Evolutionary conservation across 768 basidiomycete species (phyloP).

Genomic region (Mycena galericulata): DNA sequence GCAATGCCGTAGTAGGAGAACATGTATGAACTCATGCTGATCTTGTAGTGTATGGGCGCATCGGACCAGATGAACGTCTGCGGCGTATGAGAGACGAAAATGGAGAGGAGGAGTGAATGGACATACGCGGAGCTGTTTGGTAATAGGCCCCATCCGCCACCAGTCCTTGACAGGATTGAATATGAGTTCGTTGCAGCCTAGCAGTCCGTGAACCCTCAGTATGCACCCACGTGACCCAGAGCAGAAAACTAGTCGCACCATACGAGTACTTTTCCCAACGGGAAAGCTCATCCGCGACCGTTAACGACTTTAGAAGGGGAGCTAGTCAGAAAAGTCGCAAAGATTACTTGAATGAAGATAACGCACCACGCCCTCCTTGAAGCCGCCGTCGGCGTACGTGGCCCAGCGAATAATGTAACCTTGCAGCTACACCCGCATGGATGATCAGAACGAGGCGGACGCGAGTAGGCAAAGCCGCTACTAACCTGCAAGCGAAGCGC

Average conservation of each 20-base stretch:
- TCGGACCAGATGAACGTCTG: slow-evolving; percentile 76
- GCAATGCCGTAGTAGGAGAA: slow-evolving; percentile 76
- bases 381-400: slow-evolving; percentile 85
- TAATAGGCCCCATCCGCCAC: slow-evolving; percentile 87
- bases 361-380: slow-evolving; percentile 87
- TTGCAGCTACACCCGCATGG: slow-evolving; percentile 50
- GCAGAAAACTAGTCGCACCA: slow-evolving; percentile 53
- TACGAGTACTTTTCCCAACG: slow-evolving; percentile 93
- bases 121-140: slow-evolving; percentile 71
- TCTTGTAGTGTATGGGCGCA: slow-evolving; percentile 87
- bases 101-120: background rate
- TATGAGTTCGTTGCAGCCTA: slow-evolving; percentile 81
- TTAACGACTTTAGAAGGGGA: too few species aligned
- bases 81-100: background rate
- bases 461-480: slow-evolving; percentile 14
- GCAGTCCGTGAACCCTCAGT: background rate
- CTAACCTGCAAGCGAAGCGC: slow-evolving; percentile 73
- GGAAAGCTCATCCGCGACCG: slow-evolving; percentile 91
- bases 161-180: slow-evolving; percentile 87
- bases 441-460: background rate
- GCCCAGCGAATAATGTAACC: slow-evolving; percentile 89
- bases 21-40: slow-evolving; percentile 82
- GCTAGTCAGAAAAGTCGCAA: too few species aligned
- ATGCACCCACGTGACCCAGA: background rate
- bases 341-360: too few species aligned